Evolutionary conservation across 306 rosid species (phyloP).

Genomic region (Sechiopsis laciniata): DNA sequence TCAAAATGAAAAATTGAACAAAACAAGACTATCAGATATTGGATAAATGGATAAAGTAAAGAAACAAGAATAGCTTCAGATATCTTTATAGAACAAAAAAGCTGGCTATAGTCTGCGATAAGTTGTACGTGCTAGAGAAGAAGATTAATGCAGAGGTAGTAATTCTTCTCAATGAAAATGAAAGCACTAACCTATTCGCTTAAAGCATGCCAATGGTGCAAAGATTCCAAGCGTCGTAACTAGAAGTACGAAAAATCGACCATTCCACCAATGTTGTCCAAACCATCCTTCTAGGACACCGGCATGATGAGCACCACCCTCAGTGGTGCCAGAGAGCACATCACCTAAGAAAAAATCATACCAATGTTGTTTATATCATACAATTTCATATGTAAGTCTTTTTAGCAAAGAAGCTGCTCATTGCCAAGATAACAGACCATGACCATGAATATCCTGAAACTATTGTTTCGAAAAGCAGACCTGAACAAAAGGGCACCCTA

Average conservation of each 20-base stretch:
- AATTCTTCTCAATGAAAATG: neutral
- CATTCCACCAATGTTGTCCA: slow-evolving; percentile 44
- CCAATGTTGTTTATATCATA: neutral
- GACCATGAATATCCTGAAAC: neutral
- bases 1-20: slow-evolving; percentile 1
- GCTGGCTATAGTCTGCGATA: neutral
- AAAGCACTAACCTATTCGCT: slow-evolving; percentile 33
- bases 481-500: neutral
- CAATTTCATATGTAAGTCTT: neutral
- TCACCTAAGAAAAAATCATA: slow-evolving; percentile 6
- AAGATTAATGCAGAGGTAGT: neutral
- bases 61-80: neutral
- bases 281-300: slow-evolving; percentile 43
- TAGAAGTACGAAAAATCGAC: slow-evolving; percentile 35
- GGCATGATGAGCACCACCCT: slow-evolving; percentile 31
- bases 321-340: slow-evolving; percentile 39
- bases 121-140: neutral
- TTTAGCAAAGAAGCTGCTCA: slow-evolving; percentile 1
- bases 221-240: slow-evolving; percentile 28
- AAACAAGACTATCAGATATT: neutral
- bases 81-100: slow-evolving; percentile 4
- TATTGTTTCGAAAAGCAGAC: neutral
- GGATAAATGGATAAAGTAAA: neutral
- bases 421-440: neutral
- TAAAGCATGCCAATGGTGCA: slow-evolving; percentile 32